Conservation (phyloP, 352 stramenopile species). For the Globisporangium spiculum region DNA sequence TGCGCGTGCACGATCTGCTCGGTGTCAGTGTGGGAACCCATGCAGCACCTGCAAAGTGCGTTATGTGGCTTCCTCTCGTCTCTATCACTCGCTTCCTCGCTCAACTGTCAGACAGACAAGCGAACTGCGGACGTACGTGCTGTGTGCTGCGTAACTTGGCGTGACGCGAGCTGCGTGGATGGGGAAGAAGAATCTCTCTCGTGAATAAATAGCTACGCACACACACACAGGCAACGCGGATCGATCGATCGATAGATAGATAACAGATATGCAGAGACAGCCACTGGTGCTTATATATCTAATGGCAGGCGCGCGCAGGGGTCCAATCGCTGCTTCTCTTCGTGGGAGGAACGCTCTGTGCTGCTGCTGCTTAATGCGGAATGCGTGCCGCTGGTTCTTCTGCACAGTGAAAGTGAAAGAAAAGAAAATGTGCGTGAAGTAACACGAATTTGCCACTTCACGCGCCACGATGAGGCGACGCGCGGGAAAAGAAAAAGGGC, state of each 20-base stretch:
- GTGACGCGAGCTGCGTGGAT: neutral
- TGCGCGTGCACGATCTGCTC: constrained; percentile 16
- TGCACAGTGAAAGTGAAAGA: neutral
- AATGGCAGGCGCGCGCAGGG: neutral
- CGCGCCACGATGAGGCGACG: neutral
- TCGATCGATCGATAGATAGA: too few relatives aligned
- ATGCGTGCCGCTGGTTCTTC: constrained; percentile 6
- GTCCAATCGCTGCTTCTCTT: neutral
- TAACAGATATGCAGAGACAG: too few relatives aligned
- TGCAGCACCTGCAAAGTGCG: constrained; percentile 6
- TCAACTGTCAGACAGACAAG: neutral
- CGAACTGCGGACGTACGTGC: too few relatives aligned
- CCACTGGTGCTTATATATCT: neutral
- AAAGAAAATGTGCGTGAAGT: constrained; percentile 1
- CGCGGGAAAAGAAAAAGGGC: neutral
- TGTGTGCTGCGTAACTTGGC: neutral
- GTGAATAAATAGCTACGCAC: neutral
- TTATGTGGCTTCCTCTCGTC: neutral
- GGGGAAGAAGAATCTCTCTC: neutral
- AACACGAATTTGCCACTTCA: constrained; percentile 2
- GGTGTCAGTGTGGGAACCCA: constrained; percentile 14
- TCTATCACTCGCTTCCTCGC: neutral
- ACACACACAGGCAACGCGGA: neutral
- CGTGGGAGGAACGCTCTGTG: neutral
- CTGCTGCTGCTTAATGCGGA: neutral